These are phyloP conservation scores for Alternaria tenuissima DNA, from an alignment of 2,329 filamentous ascomycete species.

Conservation along the genomic window DNA sequence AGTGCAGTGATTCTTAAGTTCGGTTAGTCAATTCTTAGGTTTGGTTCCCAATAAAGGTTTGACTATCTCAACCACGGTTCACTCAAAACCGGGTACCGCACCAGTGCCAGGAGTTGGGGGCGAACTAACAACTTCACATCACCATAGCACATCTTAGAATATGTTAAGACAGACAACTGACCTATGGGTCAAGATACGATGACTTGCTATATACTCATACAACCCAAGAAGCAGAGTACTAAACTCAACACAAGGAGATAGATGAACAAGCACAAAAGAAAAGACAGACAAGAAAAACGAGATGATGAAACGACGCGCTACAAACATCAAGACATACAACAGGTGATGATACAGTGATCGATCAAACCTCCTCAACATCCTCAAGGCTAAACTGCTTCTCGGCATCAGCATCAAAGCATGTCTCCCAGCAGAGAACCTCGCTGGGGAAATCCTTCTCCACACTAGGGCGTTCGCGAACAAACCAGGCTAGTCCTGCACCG, in stretches of 20 bases:
- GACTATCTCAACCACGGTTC: no score
- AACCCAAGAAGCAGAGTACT: background rate
- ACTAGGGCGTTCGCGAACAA: constrained; percentile 55
- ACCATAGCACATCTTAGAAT: background rate
- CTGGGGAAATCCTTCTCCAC: constrained; percentile 56
- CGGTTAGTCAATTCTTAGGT: background rate
- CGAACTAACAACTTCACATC: background rate
- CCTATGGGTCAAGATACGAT: background rate
- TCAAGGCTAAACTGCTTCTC: constrained; percentile 34
- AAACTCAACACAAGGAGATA: constrained; percentile 1
- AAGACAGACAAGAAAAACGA: constrained; percentile 5
- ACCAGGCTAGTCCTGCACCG: constrained; percentile 56
- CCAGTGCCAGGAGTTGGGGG: no score
- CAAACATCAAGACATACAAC: constrained; percentile 13
- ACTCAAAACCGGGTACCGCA: no score
- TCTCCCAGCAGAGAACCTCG: constrained; percentile 57
- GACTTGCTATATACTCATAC: constrained; percentile 7
- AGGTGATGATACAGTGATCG: background rate
- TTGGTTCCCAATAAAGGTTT: background rate
- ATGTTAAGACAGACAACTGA: background rate
- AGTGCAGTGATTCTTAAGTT: background rate
- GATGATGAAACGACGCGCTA: constrained; percentile 7
- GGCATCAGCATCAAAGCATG: constrained; percentile 55
- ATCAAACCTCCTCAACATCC: constrained; percentile 15
- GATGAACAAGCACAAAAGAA: background rate